Percentiles rank a stretch among this genome's conserved stretches.
Conservation (phyloP, 371 early-diverging fungal species). For the Circinella umbellata region DNA sequence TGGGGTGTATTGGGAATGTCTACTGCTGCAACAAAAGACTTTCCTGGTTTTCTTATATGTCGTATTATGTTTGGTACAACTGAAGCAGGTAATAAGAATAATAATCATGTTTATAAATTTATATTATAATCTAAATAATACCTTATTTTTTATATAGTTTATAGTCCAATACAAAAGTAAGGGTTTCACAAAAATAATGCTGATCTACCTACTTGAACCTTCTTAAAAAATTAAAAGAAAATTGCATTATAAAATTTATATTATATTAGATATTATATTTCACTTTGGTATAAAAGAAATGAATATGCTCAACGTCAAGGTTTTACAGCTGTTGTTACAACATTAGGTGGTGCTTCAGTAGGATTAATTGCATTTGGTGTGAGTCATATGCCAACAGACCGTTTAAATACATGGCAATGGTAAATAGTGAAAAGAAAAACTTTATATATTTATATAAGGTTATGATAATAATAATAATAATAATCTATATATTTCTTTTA, state of each 20-base stretch:
- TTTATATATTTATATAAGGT: neutral
- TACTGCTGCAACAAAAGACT: conserved; percentile 22
- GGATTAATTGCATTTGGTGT: conserved; percentile 45
- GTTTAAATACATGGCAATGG: conserved; percentile 44
- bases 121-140: neutral
- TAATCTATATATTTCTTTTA: too few relatives aligned
- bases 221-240: too few relatives aligned
- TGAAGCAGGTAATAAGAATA: conserved; percentile 19
- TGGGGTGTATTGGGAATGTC: conserved; percentile 39
- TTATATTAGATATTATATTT: conserved; percentile 28
- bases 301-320: conserved; percentile 45
- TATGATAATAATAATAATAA: too few relatives aligned
- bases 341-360: conserved; percentile 46
- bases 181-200: neutral
- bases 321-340: conserved; percentile 40
- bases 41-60: conserved; percentile 6
- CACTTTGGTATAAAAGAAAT: conserved; percentile 45
- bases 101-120: too few relatives aligned
- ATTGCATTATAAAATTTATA: neutral
- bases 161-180: conserved; percentile 8
- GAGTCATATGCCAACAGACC: conserved; percentile 29
- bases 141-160: neutral
- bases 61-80: conserved; percentile 25
- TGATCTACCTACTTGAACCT: too few relatives aligned
- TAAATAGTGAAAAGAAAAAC: conserved; percentile 12